These are phyloP conservation scores for Backusella mclennaniae DNA, from an alignment of 192 early-diverging fungal genomes.

Conservation along the genomic window DNA sequence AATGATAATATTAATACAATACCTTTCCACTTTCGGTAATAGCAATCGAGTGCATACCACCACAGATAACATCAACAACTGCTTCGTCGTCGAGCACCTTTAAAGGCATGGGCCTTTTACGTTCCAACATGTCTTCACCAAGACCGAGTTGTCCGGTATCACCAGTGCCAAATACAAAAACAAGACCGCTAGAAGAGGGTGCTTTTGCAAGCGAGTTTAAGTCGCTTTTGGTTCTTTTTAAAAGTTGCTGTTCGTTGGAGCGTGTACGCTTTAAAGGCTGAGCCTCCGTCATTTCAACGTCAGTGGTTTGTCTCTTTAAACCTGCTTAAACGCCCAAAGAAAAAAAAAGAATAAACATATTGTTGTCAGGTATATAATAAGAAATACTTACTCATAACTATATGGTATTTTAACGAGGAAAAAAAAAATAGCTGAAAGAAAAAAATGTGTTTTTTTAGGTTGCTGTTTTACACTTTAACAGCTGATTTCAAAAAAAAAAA, in stretches of 20 bases:
- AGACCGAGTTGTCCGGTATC: constrained; percentile 92
- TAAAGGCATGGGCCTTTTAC: constrained; percentile 74
- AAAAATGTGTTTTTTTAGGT: neutral
- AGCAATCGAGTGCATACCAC: constrained; percentile 88
- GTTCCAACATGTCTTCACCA: constrained; percentile 77
- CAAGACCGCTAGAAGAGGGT: constrained; percentile 44
- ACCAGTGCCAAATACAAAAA: constrained; percentile 85
- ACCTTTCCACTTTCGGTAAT: constrained; percentile 72
- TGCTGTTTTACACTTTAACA: neutral
- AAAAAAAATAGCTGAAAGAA: neutral
- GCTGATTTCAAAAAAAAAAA: neutral
- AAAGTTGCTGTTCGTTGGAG: neutral
- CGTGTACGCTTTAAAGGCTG: neutral
- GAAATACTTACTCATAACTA: neutral
- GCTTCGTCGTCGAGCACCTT: constrained; percentile 63
- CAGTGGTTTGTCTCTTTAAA: constrained; percentile 13
- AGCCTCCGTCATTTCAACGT: constrained; percentile 7
- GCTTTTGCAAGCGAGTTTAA: neutral
- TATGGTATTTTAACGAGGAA: neutral
- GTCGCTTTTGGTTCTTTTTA: neutral
- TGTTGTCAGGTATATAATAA: neutral
- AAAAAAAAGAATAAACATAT: neutral
- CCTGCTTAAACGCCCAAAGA: neutral
- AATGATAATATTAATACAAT: constrained; percentile 7
- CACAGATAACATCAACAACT: constrained; percentile 78